Evolutionary conservation across 371 early-diverging fungal species (phyloP), one percentile per base, ranked within the genome.

Genomic region (Zancudomyces culisetae): DNA sequence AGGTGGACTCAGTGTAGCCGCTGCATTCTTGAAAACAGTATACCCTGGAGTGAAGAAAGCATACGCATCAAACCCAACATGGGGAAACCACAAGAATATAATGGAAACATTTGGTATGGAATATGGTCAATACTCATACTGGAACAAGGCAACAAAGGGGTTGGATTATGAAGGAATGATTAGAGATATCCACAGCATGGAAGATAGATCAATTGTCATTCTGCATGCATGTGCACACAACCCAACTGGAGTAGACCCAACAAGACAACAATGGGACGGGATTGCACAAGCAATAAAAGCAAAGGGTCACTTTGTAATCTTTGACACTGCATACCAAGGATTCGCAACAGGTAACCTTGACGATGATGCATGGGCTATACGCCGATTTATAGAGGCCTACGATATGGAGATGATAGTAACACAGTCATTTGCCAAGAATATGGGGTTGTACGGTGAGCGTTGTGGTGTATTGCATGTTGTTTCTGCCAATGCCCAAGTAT

Each of bases 261-360:
- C 89, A 0, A 70, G 70, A 20, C 87, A 81, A 45, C 88, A 96
- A 70, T 96, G 96, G 94, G 76, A 76, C 64, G 70, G 72, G 51
- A 89, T 96, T 51, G 90, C 88, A 26, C 72, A 80, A 19, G 79
- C 83, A 4, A 82, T 87, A 66, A 63, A 59, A 42, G 75, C 71
- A 53, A 47, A 64, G 50, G 62, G 63, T 13, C 90, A 84, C 56
- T 82, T 91, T 64, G 79, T 88, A 22, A 90, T 92, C 79, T 96
- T 96, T 63, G 96, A 96, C 65, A 87, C 83, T 62, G 96, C 96
- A 45, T 96, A 96, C 75, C 93, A 93, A 77, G 94, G 96, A 2
- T 96, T 92, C 60, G 94, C 94, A 39, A 85, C 84, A 20, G 96
- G 96, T 42, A 77, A 82, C 65, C 70, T 96, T 8, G 89, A 85